Base-by-base conservation (phyloP, 2,329 filamentous ascomycete genomes). In the Hypoxylon sp. region DNA sequence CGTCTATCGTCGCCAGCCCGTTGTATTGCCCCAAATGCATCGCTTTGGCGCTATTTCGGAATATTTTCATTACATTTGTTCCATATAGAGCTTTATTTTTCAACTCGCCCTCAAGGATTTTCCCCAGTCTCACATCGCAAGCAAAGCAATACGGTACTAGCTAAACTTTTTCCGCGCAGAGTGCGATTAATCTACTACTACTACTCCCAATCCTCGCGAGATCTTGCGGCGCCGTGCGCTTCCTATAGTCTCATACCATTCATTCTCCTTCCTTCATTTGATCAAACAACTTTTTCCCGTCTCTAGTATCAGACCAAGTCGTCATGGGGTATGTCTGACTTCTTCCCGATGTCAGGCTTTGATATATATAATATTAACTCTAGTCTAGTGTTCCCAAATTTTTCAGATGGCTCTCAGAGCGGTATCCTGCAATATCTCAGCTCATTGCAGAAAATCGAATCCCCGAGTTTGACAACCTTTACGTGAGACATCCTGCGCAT, bases 371-470 rank as follows among this genome's bases (percentile, higher is more conserved):
- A 10, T 59, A 58, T 72, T 75, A 63, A 76, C 63, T 52, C 13
- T 43, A 14, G 38, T 68, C 58, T 69, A 87, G 87, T 86, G 87
- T 89, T 72, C 92, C 92, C 79, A 97, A 97, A 79, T 97, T 97
- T 85, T 97, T 97, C 85, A 89, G 96, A 88, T 99, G 97, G 96
- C 92, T 99, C 86, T 98, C 94, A 67, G 97, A 99, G 88, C 91
- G 97, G 75, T 99, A 99, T 88, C 96, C 96, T 61, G 90, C 96
- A 69, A 99, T 99, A 80, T 99, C 96, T 57, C 95, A 98, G 85
- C 86, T 99, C 76, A 99, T 99, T 78, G 94, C 95, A 60, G 96
- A 99, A 84, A 99, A 98, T 81, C 92, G 96, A 75, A 99, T 99
- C 81, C 96, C 96, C 71, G 97, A 99, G 82, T 99, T 99, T 82